Percentiles rank a stretch among this genome's conserved stretches.
Conservation (phyloP, 495 filamentous ascomycete species). For the Penicillium egyptiacum region DNA sequence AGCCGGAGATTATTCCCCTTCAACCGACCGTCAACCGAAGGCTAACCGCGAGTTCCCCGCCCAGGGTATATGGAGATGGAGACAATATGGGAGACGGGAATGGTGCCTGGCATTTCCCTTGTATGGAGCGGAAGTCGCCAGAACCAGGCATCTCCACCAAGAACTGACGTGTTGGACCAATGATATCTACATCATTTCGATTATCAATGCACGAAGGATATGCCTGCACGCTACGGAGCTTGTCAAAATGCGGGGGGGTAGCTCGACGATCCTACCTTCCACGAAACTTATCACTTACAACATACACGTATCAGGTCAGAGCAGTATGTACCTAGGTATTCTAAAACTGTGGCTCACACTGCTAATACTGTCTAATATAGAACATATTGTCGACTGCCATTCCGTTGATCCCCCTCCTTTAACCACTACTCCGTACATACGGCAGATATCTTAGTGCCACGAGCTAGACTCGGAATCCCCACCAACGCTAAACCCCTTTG, state of each 20-base stretch:
- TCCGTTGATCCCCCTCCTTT: background rate
- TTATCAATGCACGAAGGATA: constrained; percentile 5
- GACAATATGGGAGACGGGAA: background rate
- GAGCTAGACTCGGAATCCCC: constrained; percentile 29
- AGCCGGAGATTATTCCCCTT: constrained; percentile 9
- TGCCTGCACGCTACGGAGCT: constrained; percentile 5
- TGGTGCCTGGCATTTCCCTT: background rate
- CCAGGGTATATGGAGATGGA: background rate
- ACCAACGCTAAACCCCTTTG: constrained; percentile 18
- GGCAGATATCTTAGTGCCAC: constrained; percentile 19
- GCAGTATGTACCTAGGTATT: too few relatives aligned
- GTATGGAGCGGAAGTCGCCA: background rate
- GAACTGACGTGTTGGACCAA: constrained; percentile 1
- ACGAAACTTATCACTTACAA: background rate
- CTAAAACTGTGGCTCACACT: background rate
- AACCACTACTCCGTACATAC: background rate
- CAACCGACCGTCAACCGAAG: constrained; percentile 9
- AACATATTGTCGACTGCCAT: background rate
- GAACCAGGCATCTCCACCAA: background rate
- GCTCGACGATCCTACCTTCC: constrained; percentile 1
- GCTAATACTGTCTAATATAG: background rate
- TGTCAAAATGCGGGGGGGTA: constrained; percentile 14
- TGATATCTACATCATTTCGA: background rate
- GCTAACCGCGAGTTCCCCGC: constrained; percentile 15
- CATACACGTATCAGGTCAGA: background rate